Conservation (phyloP, 1,284 basidiomycete genomes). For the Termitomyces sp. region DNA sequence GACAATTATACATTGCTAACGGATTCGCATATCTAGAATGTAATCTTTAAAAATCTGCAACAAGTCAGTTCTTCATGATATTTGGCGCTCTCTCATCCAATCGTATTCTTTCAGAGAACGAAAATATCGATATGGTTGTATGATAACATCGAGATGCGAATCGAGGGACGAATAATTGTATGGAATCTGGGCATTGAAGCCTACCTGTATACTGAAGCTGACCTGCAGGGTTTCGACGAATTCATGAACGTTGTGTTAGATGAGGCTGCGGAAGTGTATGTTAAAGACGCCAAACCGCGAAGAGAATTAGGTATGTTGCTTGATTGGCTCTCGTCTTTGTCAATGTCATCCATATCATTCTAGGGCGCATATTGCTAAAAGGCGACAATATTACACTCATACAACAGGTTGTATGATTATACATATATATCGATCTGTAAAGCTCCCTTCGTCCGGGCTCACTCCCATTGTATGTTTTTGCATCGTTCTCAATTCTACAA, state of each 20-base stretch:
- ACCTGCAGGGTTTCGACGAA: conserved; percentile 90
- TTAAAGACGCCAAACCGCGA: conserved; percentile 81
- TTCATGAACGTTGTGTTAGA: conserved; percentile 99
- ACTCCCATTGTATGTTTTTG: conserved; percentile 15
- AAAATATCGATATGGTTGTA: conserved; percentile 95
- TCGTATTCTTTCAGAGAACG: conserved; percentile 53
- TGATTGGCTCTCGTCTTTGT: conserved; percentile 6
- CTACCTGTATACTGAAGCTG: conserved; percentile 10
- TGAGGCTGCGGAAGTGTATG: conserved; percentile 89
- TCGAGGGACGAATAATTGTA: conserved; percentile 96
- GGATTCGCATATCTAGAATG: conserved; percentile 61
- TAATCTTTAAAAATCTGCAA: conserved; percentile 99
- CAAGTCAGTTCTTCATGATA: conserved; percentile 41
- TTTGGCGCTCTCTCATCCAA: conserved; percentile 4
- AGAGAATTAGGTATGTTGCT: conserved; percentile 65
- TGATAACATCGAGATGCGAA: conserved; percentile 94
- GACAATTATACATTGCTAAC: conserved; percentile 12
- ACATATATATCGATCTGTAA: conserved; percentile 12
- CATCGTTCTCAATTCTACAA: conserved; percentile 37
- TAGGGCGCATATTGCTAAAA: conserved; percentile 90
- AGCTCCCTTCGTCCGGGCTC: conserved; percentile 3
- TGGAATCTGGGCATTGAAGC: conserved; percentile 32
- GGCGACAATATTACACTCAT: conserved; percentile 97
- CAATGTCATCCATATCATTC: conserved; percentile 7
- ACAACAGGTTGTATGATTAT: conserved; percentile 53